Evolutionary conservation across 1,139 yeast species (phyloP), one percentile per base, ranked within the genome.

Genomic region (Arxiozyma bovina): DNA sequence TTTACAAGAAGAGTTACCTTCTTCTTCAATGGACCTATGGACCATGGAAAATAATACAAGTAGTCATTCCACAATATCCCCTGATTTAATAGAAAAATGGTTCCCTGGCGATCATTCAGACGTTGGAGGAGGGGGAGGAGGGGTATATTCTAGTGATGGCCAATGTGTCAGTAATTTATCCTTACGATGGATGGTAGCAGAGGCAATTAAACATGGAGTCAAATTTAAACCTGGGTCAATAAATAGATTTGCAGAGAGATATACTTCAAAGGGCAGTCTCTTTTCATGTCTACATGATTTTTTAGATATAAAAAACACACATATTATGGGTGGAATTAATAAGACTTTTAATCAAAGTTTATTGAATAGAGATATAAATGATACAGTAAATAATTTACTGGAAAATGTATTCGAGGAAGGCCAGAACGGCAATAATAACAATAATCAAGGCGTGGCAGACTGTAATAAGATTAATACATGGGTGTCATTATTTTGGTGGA

Each of bases 101-200:
- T 83, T 83, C 61, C 79, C 85, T 0, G 88, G 88, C 1, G 80
- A 80, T 62, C 88, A 83, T 66, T 74, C 83, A 3, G 87, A 83
- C 64, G 69, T 80, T 57, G 87, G 88, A 2, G 87, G 87, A 3
- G 85, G 85, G 11, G 87, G 83, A 64, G 70, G 80, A 56, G 87
- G 88, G 1, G 87, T 87, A 2, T 85, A 85, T 3, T 20, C 47
- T 3, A 22, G 42, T 4, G 79, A 77, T 59, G 55, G 61, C 2
- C 62, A 70, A 46, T 58, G 63, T 0, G 75, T 77, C 2, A 76
- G 73, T 50, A 65, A 65, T 44, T 53, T 76, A 17, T 70, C 80
- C 0, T 67, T 83, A 23, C 71, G 83, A 56, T 83, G 87, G 87
- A 79, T 83, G 66, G 56, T 82, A 18, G 69, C 76, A 4, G 81